Evolutionary conservation across 805 yeast genomes (phyloP), one percentile per base, ranked within the genome.

Genomic region (Saccharomycopsis olivae): DNA sequence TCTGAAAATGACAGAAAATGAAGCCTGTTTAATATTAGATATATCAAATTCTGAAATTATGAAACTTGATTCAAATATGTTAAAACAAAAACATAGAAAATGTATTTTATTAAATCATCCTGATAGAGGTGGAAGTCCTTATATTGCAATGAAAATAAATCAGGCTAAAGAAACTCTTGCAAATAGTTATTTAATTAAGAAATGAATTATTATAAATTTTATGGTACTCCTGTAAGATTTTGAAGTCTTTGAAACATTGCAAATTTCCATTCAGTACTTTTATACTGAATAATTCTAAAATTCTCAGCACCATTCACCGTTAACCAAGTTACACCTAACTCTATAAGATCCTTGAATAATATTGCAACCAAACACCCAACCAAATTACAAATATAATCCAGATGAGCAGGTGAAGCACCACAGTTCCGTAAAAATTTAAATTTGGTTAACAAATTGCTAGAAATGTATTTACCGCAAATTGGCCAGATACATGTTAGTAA

Each of bases 81-180:
- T 89, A 49, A 79, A 78, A 57, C 77, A 72, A 45, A 74, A 76
- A 42, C 94, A 86, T 55, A 68, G 94, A 53, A 64, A 62, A 45
- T 68, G 80, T 54, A 86, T 85, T 94, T 63, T 85, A 59, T 62
- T 73, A 10, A 85, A 85, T 57, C 95, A 85, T 55, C 95, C 95
- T 1, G 95, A 85, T 57, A 75, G 80, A 51, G 95, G 95, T 3
- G 95, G 95, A 2, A 78, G 88, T 34, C 75, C 85, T 15, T 81
- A 69, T 49, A 52, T 85, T 47, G 92, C 95, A 19, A 77, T 84
- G 58, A 86, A 85, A 61, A 80, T 86, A 36, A 85, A 86, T 53
- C 84, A 78, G 56, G 95, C 95, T 25, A 87, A 82, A 57, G 88
- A 77, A 39, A 64, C 83, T 33, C 66, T 85, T 51, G 92, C 84